Evolutionary conservation across 345 rosid genomes (phyloP).

Genomic region (Passiflora organensis): DNA sequence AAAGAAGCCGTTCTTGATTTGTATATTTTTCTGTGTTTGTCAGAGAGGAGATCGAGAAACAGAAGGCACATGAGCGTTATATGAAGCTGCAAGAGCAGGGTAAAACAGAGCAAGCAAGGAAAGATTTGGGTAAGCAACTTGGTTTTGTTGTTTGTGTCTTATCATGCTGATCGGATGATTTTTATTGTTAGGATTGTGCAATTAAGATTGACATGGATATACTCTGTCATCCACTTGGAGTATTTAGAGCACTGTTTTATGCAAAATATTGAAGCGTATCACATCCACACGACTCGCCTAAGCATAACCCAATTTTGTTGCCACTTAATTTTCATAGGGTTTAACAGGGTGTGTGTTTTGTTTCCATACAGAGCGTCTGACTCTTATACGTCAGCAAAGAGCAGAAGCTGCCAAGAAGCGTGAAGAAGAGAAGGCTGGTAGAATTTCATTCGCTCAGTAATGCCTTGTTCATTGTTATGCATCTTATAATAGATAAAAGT

Average conservation of each 20-base stretch:
- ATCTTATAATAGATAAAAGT: background rate
- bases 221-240: too few relatives aligned
- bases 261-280: too few relatives aligned
- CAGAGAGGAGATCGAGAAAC: conserved; percentile 96
- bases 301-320: too few relatives aligned
- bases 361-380: conserved; percentile 55
- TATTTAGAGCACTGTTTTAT: too few relatives aligned
- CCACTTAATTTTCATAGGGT: too few relatives aligned
- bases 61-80: conserved; percentile 90
- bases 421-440: conserved; percentile 76
- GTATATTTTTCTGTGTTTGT: background rate
- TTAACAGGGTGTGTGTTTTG: too few relatives aligned
- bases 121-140: conserved; percentile 65
- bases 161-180: too few relatives aligned
- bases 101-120: conserved; percentile 90
- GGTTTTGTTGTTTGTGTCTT: background rate
- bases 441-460: background rate
- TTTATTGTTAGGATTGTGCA: too few relatives aligned
- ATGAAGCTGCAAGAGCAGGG: conserved; percentile 99
- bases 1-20: background rate
- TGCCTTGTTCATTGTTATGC: background rate
- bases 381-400: conserved; percentile 81
- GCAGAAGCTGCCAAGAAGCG: conserved; percentile 66
- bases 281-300: too few relatives aligned
- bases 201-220: too few relatives aligned